Evolutionary conservation across 208 protist species (phyloP), one percentile per base, ranked within the genome.

Genomic region (Strigomonas culicis): DNA sequence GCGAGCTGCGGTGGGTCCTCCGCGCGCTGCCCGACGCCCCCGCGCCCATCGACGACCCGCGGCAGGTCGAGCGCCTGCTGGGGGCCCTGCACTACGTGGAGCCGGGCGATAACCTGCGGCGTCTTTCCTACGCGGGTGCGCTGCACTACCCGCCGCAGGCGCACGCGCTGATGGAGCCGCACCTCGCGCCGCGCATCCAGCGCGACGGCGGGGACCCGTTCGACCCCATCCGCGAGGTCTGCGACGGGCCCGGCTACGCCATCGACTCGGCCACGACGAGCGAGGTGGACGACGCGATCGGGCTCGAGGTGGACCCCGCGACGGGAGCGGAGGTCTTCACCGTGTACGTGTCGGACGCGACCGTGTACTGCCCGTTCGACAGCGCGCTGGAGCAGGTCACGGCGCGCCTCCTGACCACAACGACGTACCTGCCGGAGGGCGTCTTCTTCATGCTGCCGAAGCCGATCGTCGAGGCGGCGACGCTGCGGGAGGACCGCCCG

Each of bases 381-480:
- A 88, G 79, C 63, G 30, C 72, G 22, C 73, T 96, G 30, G 86
- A 96, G 70, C 82, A 90, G 56, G n/a, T 92, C 43, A 96, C 87
- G 19, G 90, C 84, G 30, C 77, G 86, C 32, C 67, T 75, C 22
- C 83, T 96, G 24, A 80, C 78, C 19, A 96, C 90, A 0, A 96
- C 90, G 49, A 94, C 87, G 21, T 96, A 96, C 64, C 81, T 96
- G 21, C 90, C 90, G 0, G 86, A 96, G 59, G 79, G 82, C 2
- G 90, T 96, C 43, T 96, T 75, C 58, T 96, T 93, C 61, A 96
- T 96, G 90, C 70, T 96, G 22, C 90, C 90, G 10, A 89, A 89
- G 57, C 76, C 80, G 0, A 88, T 96, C 58, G 80, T 96, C 2
- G 84, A 91, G 71, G 84, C 83, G 52, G 86, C 90, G 21, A 96